Conservation (phyloP, 1,284 basidiomycete species). For the Golubevia sp. region DNA sequence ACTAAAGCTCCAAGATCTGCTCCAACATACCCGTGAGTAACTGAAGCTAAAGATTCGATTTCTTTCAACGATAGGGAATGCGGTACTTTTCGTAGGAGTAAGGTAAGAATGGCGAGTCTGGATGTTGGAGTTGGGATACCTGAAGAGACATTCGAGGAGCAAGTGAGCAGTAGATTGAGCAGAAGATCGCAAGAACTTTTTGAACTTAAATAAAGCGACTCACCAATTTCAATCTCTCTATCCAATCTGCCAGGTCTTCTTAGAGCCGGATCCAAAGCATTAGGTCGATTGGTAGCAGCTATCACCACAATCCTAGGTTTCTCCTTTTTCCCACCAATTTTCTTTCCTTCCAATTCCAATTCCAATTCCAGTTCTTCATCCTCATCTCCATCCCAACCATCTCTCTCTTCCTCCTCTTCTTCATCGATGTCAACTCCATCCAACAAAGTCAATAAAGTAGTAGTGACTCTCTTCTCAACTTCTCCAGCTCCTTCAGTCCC, state of each 20-base stretch:
- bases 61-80: constrained; percentile 71
- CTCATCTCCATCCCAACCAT: constrained; percentile 2
- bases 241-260: constrained; percentile 93
- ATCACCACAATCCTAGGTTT: constrained; percentile 82
- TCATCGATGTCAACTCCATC: constrained; percentile 80
- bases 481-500: constrained; percentile 64
- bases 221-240: constrained; percentile 93
- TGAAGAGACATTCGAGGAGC: constrained; percentile 53
- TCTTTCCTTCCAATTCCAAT: constrained; percentile 36
- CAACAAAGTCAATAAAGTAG: constrained; percentile 89
- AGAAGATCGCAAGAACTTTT: not conserved
- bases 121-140: constrained; percentile 86
- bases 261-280: constrained; percentile 94
- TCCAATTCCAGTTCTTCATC: constrained; percentile 60
- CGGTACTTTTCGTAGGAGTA: constrained; percentile 80
- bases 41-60: constrained; percentile 72
- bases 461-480: constrained; percentile 93
- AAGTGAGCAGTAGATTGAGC: not conserved
- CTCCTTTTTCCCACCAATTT: constrained; percentile 7
- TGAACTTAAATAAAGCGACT: constrained; percentile 25
- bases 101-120: constrained; percentile 79
- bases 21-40: constrained; percentile 95
- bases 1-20: constrained; percentile 91
- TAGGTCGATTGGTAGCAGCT: constrained; percentile 94
- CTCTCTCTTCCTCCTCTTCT: constrained; percentile 17